Conservation (phyloP, 2,329 filamentous ascomycete species). For the Fusarium abutilonis region DNA sequence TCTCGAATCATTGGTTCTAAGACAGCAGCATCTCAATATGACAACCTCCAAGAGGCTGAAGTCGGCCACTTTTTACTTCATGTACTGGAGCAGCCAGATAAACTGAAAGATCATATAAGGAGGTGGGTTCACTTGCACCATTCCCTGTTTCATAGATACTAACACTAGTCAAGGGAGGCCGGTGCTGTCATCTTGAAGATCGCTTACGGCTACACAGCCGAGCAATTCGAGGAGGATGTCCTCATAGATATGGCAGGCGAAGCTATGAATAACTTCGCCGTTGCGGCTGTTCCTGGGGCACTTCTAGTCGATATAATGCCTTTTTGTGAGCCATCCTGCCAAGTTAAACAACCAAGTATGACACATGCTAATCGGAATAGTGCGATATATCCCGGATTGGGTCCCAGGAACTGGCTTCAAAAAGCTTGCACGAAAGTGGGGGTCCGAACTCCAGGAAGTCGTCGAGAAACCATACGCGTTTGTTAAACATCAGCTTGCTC, state of each 20-base stretch:
- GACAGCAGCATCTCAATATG: conserved; percentile 51
- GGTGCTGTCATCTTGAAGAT: conserved; percentile 36
- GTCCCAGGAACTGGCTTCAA: conserved; percentile 30
- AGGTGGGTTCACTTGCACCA: conserved; percentile 46
- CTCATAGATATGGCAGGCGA: conserved; percentile 32
- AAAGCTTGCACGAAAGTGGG: conserved; percentile 19
- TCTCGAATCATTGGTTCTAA: conserved; percentile 58
- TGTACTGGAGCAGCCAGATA: conserved; percentile 52
- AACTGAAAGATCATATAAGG: conserved; percentile 54
- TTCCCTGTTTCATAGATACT: not conserved
- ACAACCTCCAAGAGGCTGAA: conserved; percentile 56
- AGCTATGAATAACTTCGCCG: conserved; percentile 29
- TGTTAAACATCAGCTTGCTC: conserved; percentile 25
- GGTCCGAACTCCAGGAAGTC: conserved; percentile 4
- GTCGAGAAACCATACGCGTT: conserved; percentile 31
- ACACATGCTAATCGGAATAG: not conserved
- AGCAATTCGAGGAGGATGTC: conserved; percentile 26
- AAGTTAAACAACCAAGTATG: not conserved
- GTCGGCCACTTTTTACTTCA: conserved; percentile 33
- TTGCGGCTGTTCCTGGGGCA: conserved; percentile 23
- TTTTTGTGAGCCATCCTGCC: conserved; percentile 13
- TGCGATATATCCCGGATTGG: conserved; percentile 32
- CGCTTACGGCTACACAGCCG: conserved; percentile 34
- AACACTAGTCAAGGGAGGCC: conserved; percentile 21
- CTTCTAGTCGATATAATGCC: conserved; percentile 36